Evolutionary conservation across 805 yeast species (phyloP).

Genomic region (Suhomyces sp.): DNA sequence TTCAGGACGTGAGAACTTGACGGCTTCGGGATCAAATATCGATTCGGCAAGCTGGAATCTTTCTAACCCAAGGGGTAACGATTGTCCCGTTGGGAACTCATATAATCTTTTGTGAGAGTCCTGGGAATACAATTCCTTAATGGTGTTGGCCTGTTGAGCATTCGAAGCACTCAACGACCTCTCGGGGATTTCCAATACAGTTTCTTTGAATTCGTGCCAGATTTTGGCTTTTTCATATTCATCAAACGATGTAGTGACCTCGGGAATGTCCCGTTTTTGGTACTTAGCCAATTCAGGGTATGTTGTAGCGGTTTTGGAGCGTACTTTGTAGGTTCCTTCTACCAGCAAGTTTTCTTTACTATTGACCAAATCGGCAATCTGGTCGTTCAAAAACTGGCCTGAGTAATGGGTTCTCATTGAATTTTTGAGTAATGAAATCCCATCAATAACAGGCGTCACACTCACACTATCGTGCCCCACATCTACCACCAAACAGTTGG

Average conservation of each 20-base stretch:
- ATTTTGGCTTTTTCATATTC: conserved; percentile 56
- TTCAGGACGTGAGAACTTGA: conserved; percentile 28
- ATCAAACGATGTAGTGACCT: conserved; percentile 49
- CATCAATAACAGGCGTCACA: conserved; percentile 82
- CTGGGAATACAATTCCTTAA: conserved; percentile 27
- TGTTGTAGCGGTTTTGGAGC: conserved; percentile 39
- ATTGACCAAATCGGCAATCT: conserved; percentile 42
- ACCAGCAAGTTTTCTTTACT: conserved; percentile 29
- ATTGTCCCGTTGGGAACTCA: conserved; percentile 78
- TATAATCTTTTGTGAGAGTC: conserved; percentile 46
- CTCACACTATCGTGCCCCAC: conserved; percentile 76
- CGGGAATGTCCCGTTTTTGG: conserved; percentile 22
- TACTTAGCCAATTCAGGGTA: conserved; percentile 31
- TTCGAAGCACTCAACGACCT: conserved; percentile 22
- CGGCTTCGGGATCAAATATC: conserved; percentile 62
- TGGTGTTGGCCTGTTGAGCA: conserved; percentile 18
- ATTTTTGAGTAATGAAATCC: conserved; percentile 68
- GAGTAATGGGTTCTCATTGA: conserved; percentile 71
- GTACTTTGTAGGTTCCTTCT: conserved; percentile 47
- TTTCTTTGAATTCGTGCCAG: conserved; percentile 74
- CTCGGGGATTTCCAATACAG: conserved; percentile 57
- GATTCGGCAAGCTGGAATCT: conserved; percentile 68
- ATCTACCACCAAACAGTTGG: conserved; percentile 83
- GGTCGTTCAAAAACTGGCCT: conserved; percentile 64
- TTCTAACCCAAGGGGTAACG: conserved; percentile 57